Evolutionary conservation across 208 protist genomes (phyloP).

Genomic region (Porcisia deanei): DNA sequence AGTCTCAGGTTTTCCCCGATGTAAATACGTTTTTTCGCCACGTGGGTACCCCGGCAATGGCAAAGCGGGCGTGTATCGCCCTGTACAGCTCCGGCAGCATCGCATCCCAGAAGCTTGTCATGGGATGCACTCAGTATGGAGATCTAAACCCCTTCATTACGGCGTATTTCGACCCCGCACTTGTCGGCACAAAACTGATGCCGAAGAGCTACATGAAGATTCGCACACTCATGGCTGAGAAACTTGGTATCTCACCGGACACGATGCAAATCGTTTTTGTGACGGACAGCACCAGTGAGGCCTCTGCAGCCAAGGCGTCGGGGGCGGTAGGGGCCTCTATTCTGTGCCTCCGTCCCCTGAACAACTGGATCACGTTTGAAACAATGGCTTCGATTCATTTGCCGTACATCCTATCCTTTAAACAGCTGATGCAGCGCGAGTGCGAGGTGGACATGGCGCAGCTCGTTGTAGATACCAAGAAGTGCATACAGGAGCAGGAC

Average conservation of each 20-base stretch:
- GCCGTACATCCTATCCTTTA: slow-evolving; percentile 44
- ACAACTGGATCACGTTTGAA: slow-evolving; percentile 48
- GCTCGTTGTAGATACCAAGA: slow-evolving; percentile 5
- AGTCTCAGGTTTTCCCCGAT: slow-evolving; percentile 47
- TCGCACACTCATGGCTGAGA: slow-evolving; percentile 26
- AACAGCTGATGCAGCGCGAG: slow-evolving; percentile 38
- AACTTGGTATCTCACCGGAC: slow-evolving; percentile 24
- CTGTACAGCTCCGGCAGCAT: slow-evolving; percentile 84
- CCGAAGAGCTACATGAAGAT: slow-evolving; percentile 72
- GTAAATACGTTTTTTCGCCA: slow-evolving; percentile 37
- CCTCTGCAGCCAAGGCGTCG: slow-evolving; percentile 52
- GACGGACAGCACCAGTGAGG: slow-evolving; percentile 60
- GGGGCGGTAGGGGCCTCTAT: slow-evolving; percentile 42
- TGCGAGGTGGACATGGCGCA: slow-evolving; percentile 34
- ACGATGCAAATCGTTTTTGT: slow-evolving; percentile 56
- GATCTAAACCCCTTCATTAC: slow-evolving; percentile 67
- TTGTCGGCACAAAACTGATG: slow-evolving; percentile 65
- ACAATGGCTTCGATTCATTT: slow-evolving; percentile 40
- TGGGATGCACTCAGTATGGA: slow-evolving; percentile 61
- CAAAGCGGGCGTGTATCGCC: slow-evolving; percentile 37
- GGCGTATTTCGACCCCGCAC: slow-evolving; percentile 83
- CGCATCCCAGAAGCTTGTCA: slow-evolving; percentile 73
- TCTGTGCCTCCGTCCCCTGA: slow-evolving; percentile 51
- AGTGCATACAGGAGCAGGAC: background rate
- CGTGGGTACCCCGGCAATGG: background rate